Evolutionary conservation across 129 eudicot species (phyloP).

Genomic region (Deinandra increscens): DNA sequence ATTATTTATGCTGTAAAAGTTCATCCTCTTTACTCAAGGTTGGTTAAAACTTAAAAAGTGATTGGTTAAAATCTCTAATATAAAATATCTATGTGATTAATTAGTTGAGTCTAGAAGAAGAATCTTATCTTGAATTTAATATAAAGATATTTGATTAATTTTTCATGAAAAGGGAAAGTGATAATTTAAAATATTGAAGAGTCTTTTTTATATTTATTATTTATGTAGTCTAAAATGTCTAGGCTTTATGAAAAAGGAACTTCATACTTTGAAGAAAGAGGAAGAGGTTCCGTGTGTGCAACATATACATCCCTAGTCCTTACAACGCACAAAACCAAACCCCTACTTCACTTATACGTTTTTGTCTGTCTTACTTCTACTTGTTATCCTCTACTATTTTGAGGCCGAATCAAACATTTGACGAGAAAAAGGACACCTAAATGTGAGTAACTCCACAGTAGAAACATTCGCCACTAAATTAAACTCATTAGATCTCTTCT

Average conservation of each 20-base stretch:
- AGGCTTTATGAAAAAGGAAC: not conserved
- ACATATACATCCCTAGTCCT: constrained; percentile 5
- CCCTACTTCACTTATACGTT: not conserved
- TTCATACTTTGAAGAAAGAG: constrained; percentile 19
- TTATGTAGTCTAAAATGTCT: not conserved
- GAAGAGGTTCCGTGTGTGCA: constrained; percentile 33
- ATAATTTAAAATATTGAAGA: constrained; percentile 19
- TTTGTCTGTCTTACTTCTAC: not conserved
- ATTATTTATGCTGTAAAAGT: too few relatives aligned
- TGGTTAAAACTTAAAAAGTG: not conserved
- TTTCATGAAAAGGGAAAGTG: constrained; percentile 8
- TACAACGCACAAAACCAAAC: constrained; percentile 7
- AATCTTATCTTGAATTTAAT: constrained; percentile 22
- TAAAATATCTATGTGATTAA: too few relatives aligned
- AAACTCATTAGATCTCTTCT: too few relatives aligned
- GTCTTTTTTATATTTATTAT: not conserved
- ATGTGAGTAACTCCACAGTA: too few relatives aligned
- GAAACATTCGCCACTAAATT: too few relatives aligned
- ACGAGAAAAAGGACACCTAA: too few relatives aligned
- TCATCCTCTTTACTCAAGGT: not conserved
- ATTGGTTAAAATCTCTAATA: too few relatives aligned
- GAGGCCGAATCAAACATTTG: too few relatives aligned
- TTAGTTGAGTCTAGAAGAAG: constrained; percentile 26
- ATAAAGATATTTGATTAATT: constrained; percentile 1
- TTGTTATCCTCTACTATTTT: too few relatives aligned